phyloP scores from a whole-genome alignment of 1,284 basidiomycete species.

The Pterulicium gracile region DNA sequence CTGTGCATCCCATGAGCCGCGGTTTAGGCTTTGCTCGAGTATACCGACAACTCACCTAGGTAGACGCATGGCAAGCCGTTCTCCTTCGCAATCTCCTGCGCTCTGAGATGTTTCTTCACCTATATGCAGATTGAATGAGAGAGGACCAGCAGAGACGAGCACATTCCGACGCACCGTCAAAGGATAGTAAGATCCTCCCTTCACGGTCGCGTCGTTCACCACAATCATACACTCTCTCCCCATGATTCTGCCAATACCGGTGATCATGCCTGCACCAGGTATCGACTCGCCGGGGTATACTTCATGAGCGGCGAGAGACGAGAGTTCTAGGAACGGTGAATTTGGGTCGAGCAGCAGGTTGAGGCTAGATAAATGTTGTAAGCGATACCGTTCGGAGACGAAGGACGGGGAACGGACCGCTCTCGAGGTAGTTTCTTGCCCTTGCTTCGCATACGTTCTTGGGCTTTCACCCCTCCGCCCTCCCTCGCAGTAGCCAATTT shows the following conservation, averaged over 20 bases:
- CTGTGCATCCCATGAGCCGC: constrained; percentile 25
- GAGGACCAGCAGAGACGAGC: neutral
- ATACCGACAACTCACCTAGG: constrained; percentile 42
- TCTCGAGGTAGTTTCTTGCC: constrained; percentile 85
- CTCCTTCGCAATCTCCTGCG: constrained; percentile 88
- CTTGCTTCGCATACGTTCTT: constrained; percentile 66
- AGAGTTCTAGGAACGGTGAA: constrained; percentile 87
- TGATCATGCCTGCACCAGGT: constrained; percentile 86
- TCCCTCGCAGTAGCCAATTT: constrained; percentile 46
- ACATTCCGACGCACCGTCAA: constrained; percentile 50
- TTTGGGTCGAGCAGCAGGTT: constrained; percentile 69
- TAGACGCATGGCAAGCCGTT: constrained; percentile 89
- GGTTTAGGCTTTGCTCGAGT: neutral
- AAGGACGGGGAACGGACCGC: constrained; percentile 37
- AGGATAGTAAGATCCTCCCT: constrained; percentile 90
- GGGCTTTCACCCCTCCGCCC: constrained; percentile 61
- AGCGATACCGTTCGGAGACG: constrained; percentile 1
- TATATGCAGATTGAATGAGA: constrained; percentile 17
- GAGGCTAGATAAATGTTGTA: constrained; percentile 20
- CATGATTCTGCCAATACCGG: constrained; percentile 75
- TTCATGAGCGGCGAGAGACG: constrained; percentile 77
- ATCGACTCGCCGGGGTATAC: constrained; percentile 75
- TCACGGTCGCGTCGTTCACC: constrained; percentile 91
- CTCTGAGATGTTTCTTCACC: constrained; percentile 93
- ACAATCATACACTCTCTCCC: constrained; percentile 84